Evolutionary conservation across 208 protist species (phyloP).

Genomic region (Trypanosoma scelopori): DNA sequence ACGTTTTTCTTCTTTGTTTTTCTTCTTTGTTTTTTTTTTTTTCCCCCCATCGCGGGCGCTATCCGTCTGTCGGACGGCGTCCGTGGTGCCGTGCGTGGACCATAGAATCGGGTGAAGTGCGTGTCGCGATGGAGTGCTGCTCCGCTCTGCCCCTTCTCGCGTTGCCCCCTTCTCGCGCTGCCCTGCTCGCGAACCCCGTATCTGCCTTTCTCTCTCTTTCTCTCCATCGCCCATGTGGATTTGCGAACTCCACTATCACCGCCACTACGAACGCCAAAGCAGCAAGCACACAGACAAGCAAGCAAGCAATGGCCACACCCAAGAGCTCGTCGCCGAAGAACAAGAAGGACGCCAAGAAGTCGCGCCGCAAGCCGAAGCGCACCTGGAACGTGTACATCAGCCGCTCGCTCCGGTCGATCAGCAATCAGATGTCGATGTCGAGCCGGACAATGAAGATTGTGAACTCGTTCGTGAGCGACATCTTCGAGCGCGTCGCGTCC

Average conservation of each 20-base stretch:
- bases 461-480: conserved; percentile 98
- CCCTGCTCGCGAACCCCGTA: background rate
- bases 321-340: conserved; percentile 40
- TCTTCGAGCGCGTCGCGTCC: conserved; percentile 96
- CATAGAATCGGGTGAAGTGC: too few species aligned
- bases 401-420: conserved; percentile 95
- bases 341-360: conserved; percentile 33
- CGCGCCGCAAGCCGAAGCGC: conserved; percentile 75
- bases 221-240: background rate
- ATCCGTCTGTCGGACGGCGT: too few species aligned
- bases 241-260: background rate
- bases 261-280: too few species aligned
- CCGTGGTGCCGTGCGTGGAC: too few species aligned
- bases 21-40: conserved; percentile 12
- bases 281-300: background rate
- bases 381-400: conserved; percentile 89
- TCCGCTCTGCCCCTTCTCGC: background rate
- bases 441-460: conserved; percentile 96
- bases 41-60: too few species aligned
- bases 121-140: too few species aligned
- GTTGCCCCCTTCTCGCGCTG: too few species aligned
- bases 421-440: conserved; percentile 95
- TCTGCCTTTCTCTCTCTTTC: background rate
- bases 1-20: conserved; percentile 10
- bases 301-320: conserved; percentile 44